Percentiles rank a stretch among this genome's conserved stretches.
These are phyloP conservation scores for Solanum hybrid DNA, from an alignment of 305 asterid species.

Conservation along the genomic window DNA sequence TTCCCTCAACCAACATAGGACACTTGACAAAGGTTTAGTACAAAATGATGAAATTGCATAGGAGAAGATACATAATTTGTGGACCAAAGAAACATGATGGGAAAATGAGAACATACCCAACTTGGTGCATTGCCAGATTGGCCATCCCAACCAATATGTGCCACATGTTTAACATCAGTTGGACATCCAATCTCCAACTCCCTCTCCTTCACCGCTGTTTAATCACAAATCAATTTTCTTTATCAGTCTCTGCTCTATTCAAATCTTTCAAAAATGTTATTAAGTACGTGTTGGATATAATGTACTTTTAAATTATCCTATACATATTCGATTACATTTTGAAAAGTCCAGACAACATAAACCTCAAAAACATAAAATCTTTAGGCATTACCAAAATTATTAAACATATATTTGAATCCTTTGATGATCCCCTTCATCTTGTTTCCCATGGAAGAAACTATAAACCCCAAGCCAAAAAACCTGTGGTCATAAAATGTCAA, in stretches of 20 bases:
- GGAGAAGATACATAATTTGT: not conserved
- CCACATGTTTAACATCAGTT: conserved; percentile 66
- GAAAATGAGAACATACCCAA: conserved; percentile 32
- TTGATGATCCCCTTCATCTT: conserved; percentile 53
- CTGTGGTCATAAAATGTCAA: conserved; percentile 9
- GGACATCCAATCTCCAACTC: conserved; percentile 65
- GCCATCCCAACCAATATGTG: conserved; percentile 69
- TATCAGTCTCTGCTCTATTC: not conserved
- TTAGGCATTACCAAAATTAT: conserved; percentile 42
- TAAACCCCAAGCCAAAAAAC: not conserved
- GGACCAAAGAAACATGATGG: not conserved
- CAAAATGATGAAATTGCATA: not conserved
- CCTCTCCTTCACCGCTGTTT: conserved; percentile 42
- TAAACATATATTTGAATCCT: conserved; percentile 43
- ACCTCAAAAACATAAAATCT: not conserved
- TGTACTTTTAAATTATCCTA: not conserved
- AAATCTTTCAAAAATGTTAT: not conserved
- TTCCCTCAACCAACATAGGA: not conserved
- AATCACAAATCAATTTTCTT: not conserved
- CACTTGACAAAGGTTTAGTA: not conserved
- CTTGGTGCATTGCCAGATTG: conserved; percentile 44
- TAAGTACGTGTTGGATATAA: not conserved
- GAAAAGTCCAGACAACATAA: not conserved
- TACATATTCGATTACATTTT: not conserved
- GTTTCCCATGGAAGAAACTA: conserved; percentile 26